Percentiles rank a stretch among this genome's conserved stretches.
Conservation (phyloP, 2,329 filamentous ascomycete genomes). For the Aquanectria penicillioides region DNA sequence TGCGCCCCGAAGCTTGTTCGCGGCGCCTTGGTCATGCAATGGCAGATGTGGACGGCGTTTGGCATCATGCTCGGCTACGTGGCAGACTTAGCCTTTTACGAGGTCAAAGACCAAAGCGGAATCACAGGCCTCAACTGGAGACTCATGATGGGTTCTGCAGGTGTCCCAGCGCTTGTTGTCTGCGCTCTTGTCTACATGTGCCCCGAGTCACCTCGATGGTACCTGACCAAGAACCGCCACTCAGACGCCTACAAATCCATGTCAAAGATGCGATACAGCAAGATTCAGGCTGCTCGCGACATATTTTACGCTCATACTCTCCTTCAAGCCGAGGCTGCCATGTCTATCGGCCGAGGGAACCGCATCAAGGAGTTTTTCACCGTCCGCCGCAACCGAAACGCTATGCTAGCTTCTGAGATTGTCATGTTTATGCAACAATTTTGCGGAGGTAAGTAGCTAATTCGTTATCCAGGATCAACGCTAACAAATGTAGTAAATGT, state of each 20-base stretch:
- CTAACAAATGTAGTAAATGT: constrained; percentile 26
- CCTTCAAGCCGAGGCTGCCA: constrained; percentile 64
- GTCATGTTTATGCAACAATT: constrained; percentile 74
- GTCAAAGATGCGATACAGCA: constrained; percentile 58
- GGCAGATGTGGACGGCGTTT: constrained; percentile 66
- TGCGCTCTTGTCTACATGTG: constrained; percentile 68
- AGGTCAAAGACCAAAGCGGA: constrained; percentile 57
- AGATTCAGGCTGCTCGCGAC: constrained; percentile 65
- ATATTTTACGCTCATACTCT: constrained; percentile 67
- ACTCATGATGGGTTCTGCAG: constrained; percentile 67
- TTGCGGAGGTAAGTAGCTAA: constrained; percentile 53
- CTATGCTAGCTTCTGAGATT: constrained; percentile 65
- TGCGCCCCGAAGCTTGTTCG: constrained; percentile 72
- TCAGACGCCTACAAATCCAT: constrained; percentile 58
- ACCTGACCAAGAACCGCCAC: constrained; percentile 54
- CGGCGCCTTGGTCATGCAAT: constrained; percentile 81
- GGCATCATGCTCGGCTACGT: constrained; percentile 65
- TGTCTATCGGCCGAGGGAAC: constrained; percentile 19
- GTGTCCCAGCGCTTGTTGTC: constrained; percentile 60
- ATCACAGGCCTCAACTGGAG: constrained; percentile 69
- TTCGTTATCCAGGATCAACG: background rate
- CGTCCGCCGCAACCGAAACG: constrained; percentile 66
- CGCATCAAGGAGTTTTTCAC: constrained; percentile 68
- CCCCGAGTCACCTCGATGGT: constrained; percentile 65
- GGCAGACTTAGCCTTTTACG: constrained; percentile 62